These are phyloP conservation scores for Baudoinia panamericana DNA, from an alignment of 495 filamentous ascomycete genomes.

Conservation along the genomic window DNA sequence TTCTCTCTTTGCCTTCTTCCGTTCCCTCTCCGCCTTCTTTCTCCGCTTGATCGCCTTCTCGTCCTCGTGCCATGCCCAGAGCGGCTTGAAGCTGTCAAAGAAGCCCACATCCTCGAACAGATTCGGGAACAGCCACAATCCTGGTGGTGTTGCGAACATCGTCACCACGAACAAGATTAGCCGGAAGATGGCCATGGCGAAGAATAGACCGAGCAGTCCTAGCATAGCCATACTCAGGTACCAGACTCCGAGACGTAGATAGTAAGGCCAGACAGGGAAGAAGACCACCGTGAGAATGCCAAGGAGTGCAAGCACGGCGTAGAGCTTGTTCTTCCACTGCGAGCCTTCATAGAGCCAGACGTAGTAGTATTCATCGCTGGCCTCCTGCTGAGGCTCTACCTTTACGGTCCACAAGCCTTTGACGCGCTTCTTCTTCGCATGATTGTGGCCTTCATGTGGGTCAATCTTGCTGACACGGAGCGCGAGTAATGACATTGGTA, in stretches of 20 bases:
- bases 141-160: constrained; percentile 69
- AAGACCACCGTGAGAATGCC: constrained; percentile 77
- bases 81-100: constrained; percentile 89
- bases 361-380: constrained; percentile 80
- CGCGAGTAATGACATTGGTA: constrained; percentile 89
- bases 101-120: constrained; percentile 98
- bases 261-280: constrained; percentile 93
- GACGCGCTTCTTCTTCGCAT: constrained; percentile 63
- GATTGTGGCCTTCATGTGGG: constrained; percentile 61
- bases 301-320: constrained; percentile 68
- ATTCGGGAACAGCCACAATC: constrained; percentile 96
- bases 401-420: constrained; percentile 96
- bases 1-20: constrained; percentile 17
- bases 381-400: constrained; percentile 94
- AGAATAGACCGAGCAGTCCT: constrained; percentile 84
- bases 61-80: constrained; percentile 97
- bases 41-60: constrained; percentile 21
- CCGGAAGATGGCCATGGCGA: constrained; percentile 92
- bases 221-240: constrained; percentile 93
- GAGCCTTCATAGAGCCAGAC: constrained; percentile 93
- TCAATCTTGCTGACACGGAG: constrained; percentile 82
- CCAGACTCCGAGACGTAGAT: constrained; percentile 87
- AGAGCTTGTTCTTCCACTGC: constrained; percentile 84
- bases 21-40: constrained; percentile 21
- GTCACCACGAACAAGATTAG: constrained; percentile 91